Conservation (phyloP, 495 filamentous ascomycete species). For the Aspergillus egyptiacus region DNA sequence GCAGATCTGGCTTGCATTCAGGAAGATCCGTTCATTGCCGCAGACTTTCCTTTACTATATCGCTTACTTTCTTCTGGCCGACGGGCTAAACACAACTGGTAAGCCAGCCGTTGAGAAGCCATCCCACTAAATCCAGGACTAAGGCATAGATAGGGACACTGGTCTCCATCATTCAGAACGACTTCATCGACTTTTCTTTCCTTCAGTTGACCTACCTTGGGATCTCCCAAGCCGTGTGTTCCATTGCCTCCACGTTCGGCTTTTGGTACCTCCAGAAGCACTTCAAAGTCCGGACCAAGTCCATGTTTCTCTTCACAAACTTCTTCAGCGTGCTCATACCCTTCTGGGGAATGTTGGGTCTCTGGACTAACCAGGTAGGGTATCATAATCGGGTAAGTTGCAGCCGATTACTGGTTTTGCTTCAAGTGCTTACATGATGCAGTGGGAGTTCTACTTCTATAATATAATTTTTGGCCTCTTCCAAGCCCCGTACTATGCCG, state of each 20-base stretch:
- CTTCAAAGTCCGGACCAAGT: slow-evolving; percentile 43
- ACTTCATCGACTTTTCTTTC: slow-evolving; percentile 43
- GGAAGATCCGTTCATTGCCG: slow-evolving; percentile 37
- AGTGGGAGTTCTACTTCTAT: slow-evolving; percentile 50
- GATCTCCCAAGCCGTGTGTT: slow-evolving; percentile 40
- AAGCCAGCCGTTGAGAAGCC: slow-evolving; percentile 2
- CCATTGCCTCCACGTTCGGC: slow-evolving; percentile 41
- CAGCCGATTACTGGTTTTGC: background rate
- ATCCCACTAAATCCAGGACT: background rate
- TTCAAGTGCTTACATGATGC: background rate
- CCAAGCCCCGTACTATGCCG: slow-evolving; percentile 47
- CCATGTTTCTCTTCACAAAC: slow-evolving; percentile 46
- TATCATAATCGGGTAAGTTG: slow-evolving; percentile 39
- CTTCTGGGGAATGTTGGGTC: slow-evolving; percentile 47
- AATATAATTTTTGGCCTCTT: slow-evolving; percentile 46
- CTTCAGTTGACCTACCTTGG: slow-evolving; percentile 46
- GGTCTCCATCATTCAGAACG: slow-evolving; percentile 43
- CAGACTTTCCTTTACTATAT: slow-evolving; percentile 44
- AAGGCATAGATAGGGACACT: slow-evolving; percentile 28
- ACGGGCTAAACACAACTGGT: slow-evolving; percentile 48
- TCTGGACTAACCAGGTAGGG: slow-evolving; percentile 42
- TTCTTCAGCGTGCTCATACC: slow-evolving; percentile 45
- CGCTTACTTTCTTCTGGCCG: slow-evolving; percentile 45
- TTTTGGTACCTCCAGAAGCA: slow-evolving; percentile 49
- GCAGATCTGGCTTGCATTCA: slow-evolving; percentile 41